Evolutionary conservation across 2,329 filamentous ascomycete genomes (phyloP).

Genomic region (Diplocarpon mali): DNA sequence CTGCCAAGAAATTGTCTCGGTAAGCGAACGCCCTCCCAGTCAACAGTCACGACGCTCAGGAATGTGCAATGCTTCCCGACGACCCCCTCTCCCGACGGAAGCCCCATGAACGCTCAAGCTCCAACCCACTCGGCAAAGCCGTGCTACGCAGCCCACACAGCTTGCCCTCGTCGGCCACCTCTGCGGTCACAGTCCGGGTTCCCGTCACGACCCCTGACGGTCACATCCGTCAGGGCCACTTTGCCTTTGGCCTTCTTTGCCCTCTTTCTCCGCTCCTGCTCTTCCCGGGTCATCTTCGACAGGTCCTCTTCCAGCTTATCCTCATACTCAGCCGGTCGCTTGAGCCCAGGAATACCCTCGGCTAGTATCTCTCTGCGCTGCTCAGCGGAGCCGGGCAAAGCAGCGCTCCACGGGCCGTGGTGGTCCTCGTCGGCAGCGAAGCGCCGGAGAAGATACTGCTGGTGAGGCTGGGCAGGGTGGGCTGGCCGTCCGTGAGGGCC

Average conservation of each 20-base stretch:
- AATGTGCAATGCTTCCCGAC: constrained; percentile 2
- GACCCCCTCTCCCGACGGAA: not conserved
- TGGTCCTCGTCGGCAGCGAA: not conserved
- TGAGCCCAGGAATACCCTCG: constrained; percentile 3
- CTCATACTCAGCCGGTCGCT: not conserved
- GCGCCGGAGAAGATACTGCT: not conserved
- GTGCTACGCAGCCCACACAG: not conserved
- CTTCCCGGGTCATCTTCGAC: constrained; percentile 1
- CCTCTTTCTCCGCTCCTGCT: constrained; percentile 1
- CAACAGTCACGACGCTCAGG: constrained; percentile 3
- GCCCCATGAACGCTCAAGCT: not conserved
- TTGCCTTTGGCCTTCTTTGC: not conserved
- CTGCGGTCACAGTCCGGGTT: constrained; percentile 1
- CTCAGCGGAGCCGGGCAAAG: not conserved
- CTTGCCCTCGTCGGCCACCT: constrained; percentile 3
- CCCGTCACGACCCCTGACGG: not conserved
- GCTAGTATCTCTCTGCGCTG: constrained; percentile 1
- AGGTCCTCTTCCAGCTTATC: constrained; percentile 9
- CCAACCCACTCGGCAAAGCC: not conserved
- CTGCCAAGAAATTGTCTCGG: not conserved
- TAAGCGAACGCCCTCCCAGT: constrained; percentile 1
- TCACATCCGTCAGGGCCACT: not conserved
- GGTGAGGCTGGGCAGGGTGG: not conserved
- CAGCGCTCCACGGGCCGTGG: constrained; percentile 2
- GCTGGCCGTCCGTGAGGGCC: not conserved